A percentile compares a stretch with the other conserved stretches of the same genome.
Evolutionary conservation across 1,284 basidiomycete genomes (phyloP).

Genomic region (Tilletia setariae): DNA sequence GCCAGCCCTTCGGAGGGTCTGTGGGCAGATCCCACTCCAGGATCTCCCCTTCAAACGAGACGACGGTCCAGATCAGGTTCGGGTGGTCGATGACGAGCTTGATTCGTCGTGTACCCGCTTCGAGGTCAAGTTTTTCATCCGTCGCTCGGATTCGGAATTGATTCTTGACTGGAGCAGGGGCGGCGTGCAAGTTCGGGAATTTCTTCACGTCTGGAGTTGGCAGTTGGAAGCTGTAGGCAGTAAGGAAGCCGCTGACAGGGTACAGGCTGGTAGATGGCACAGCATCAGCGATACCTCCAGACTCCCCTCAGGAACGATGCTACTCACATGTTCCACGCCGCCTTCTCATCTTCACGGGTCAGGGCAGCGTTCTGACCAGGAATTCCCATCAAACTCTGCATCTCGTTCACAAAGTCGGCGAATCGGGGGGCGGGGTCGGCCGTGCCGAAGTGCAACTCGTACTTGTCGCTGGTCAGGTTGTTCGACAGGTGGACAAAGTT

Average conservation of each 20-base stretch:
- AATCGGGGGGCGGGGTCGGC: slow-evolving; percentile 81
- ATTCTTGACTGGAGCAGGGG: slow-evolving; percentile 25
- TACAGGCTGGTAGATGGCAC: slow-evolving; percentile 63
- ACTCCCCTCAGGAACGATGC: slow-evolving; percentile 14
- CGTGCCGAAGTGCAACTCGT: slow-evolving; percentile 75
- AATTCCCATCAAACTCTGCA: slow-evolving; percentile 65
- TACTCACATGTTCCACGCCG: slow-evolving; percentile 4
- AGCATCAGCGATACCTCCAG: slow-evolving; percentile 30
- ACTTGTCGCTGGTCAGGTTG: slow-evolving; percentile 69
- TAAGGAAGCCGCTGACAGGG: slow-evolving; percentile 67
- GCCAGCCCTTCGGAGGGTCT: slow-evolving; percentile 60
- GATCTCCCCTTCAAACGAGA: slow-evolving; percentile 90
- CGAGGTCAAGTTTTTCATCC: slow-evolving; percentile 64
- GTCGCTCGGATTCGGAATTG: slow-evolving; percentile 64
- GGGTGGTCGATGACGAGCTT: slow-evolving; percentile 75
- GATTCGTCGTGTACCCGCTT: slow-evolving; percentile 68
- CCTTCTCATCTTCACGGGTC: slow-evolving; percentile 16
- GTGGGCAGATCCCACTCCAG: slow-evolving; percentile 67
- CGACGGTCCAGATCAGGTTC: slow-evolving; percentile 81
- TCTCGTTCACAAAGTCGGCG: slow-evolving; percentile 63
- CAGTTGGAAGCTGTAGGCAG: slow-evolving; percentile 71
- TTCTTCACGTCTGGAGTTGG: slow-evolving; percentile 55
- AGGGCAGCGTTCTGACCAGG: slow-evolving; percentile 47
- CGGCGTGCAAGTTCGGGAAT: slow-evolving; percentile 27
- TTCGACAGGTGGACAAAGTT: slow-evolving; percentile 80